Evolutionary conservation across 176 grass and related monocot species (phyloP).

Genomic region (Oryza brachyantha): DNA sequence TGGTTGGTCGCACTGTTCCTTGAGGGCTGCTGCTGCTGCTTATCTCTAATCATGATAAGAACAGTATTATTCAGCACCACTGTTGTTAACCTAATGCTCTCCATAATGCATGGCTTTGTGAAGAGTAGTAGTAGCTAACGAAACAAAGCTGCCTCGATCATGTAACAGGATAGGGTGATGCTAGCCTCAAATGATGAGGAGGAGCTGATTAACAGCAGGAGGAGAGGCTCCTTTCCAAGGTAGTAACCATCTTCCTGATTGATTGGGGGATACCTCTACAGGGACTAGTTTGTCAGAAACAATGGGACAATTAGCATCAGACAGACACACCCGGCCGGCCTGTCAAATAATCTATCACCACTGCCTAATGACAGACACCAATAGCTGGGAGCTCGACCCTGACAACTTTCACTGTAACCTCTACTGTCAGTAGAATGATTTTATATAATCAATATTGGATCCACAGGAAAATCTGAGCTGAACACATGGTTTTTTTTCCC

Average conservation of each 20-base stretch:
- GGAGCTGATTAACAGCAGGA: neutral
- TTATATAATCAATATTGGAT: neutral
- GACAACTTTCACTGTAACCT: too few species aligned
- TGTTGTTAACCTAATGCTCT: neutral
- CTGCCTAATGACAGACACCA: neutral
- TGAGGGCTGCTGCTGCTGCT: too few species aligned
- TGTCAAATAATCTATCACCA: neutral
- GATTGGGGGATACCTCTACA: neutral
- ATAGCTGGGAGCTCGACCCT: too few species aligned
- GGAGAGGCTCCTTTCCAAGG: neutral
- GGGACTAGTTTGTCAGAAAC: neutral
- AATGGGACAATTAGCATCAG: neutral
- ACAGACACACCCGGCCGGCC: neutral
- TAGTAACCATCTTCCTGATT: neutral
- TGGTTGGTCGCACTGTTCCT: neutral
- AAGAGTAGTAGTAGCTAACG: neutral
- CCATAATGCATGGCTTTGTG: neutral
- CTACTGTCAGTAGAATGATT: too few species aligned
- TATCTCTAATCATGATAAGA: neutral
- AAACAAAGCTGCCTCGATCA: neutral
- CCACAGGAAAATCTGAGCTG: neutral
- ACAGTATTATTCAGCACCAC: neutral
- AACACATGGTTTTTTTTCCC: neutral
- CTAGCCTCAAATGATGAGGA: neutral
- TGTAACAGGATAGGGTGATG: neutral